Evolutionary conservation across 148 eudicot species (phyloP).

Genomic region (Linanthus parryae): DNA sequence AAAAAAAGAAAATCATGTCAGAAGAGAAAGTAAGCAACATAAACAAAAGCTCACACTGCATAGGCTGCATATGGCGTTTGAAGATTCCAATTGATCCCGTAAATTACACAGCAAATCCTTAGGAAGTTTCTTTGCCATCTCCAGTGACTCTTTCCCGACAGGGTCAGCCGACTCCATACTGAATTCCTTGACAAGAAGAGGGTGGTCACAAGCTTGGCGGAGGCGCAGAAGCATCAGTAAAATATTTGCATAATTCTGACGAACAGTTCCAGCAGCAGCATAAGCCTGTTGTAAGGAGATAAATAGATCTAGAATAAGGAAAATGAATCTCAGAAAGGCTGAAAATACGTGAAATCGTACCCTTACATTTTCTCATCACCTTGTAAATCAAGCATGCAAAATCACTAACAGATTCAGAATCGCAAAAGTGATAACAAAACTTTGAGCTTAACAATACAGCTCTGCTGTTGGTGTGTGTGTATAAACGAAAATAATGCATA

Average conservation of each 20-base stretch:
- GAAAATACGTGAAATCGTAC: background rate
- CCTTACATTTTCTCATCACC: slow-evolving; percentile 5
- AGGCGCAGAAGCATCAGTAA: slow-evolving; percentile 93
- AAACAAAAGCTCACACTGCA: slow-evolving; percentile 58
- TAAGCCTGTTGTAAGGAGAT: too few relatives aligned
- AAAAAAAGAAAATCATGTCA: background rate
- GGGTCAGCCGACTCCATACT: slow-evolving; percentile 41
- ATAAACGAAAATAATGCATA: too few relatives aligned
- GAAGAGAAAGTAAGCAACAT: slow-evolving; percentile 6
- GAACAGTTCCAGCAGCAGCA: slow-evolving; percentile 94
- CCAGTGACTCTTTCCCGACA: slow-evolving; percentile 42
- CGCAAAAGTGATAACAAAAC: too few relatives aligned
- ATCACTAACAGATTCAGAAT: too few relatives aligned
- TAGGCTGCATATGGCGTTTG: slow-evolving; percentile 48
- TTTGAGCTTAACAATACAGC: too few relatives aligned
- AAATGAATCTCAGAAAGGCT: background rate
- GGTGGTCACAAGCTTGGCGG: slow-evolving; percentile 99
- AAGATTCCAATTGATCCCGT: slow-evolving; percentile 49
- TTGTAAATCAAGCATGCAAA: too few relatives aligned
- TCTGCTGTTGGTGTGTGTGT: too few relatives aligned
- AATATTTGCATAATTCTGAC: slow-evolving; percentile 95
- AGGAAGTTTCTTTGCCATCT: slow-evolving; percentile 64
- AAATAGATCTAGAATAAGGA: too few relatives aligned
- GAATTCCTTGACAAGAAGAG: slow-evolving; percentile 79
- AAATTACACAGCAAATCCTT: slow-evolving; percentile 39